Conservation (phyloP, 805 yeast species). For the Candida sphagnicola region DNA sequence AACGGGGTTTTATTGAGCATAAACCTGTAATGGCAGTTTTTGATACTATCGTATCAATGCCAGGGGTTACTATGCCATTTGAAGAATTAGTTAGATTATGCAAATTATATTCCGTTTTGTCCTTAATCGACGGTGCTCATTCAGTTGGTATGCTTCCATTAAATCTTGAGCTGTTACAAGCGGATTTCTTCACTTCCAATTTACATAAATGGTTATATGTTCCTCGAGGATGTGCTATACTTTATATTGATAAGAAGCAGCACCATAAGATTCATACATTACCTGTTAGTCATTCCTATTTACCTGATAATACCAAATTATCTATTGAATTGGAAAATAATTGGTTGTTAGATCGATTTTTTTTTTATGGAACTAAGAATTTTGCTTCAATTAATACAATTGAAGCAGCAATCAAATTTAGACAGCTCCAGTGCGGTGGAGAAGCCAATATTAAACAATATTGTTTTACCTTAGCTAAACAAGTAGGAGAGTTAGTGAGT, state of each 20-base stretch:
- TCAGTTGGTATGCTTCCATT: slow-evolving; percentile 52
- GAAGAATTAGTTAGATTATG: slow-evolving; percentile 44
- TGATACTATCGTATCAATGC: slow-evolving; percentile 61
- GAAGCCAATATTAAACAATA: slow-evolving; percentile 48
- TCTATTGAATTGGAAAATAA: slow-evolving; percentile 16
- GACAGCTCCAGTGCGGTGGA: slow-evolving; percentile 57
- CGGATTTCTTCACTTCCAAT: slow-evolving; percentile 61
- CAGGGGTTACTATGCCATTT: slow-evolving; percentile 59
- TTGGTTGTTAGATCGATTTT: slow-evolving; percentile 44
- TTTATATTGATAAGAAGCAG: slow-evolving; percentile 52
- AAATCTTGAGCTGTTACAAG: slow-evolving; percentile 38
- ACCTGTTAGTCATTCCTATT: slow-evolving; percentile 53
- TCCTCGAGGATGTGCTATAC: slow-evolving; percentile 55
- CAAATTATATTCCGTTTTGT: slow-evolving; percentile 40
- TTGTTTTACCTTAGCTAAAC: slow-evolving; percentile 40
- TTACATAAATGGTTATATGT: slow-evolving; percentile 67
- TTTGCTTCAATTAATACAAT: slow-evolving; percentile 42
- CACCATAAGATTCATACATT: slow-evolving; percentile 50
- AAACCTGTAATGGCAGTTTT: slow-evolving; percentile 43
- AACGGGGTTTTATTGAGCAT: slow-evolving; percentile 15
- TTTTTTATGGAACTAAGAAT: slow-evolving; percentile 47
- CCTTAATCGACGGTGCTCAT: slow-evolving; percentile 74
- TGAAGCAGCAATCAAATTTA: slow-evolving; percentile 50
- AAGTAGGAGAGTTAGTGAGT: slow-evolving; percentile 40
- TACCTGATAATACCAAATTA: slow-evolving; percentile 26